Evolutionary conservation across 1,139 yeast species (phyloP).

Genomic region (Magnusiomyces magnusii): DNA sequence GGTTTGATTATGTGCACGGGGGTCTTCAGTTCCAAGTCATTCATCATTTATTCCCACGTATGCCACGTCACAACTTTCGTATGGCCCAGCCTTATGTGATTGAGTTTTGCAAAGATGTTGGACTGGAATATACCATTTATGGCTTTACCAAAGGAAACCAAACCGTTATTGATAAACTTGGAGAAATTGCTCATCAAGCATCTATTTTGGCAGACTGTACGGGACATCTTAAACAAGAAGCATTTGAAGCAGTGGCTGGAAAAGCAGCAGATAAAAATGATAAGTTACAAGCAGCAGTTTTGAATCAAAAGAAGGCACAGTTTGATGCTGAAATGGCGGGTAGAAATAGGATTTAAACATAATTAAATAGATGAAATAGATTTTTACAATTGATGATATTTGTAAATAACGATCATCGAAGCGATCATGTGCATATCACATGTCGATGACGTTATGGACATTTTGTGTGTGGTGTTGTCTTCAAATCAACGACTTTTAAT

Average conservation of each 20-base stretch:
- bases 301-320: constrained; percentile 10
- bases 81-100: constrained; percentile 64
- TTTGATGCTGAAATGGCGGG: constrained; percentile 11
- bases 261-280: constrained; percentile 10
- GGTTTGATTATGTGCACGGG: constrained; percentile 89
- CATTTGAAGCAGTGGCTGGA: constrained; percentile 11
- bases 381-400: not conserved
- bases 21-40: constrained; percentile 90
- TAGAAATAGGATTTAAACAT: constrained; percentile 10
- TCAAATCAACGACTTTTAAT: not conserved
- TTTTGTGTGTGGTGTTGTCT: not conserved
- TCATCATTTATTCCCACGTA: constrained; percentile 82
- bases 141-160: constrained; percentile 77
- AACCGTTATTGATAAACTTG: constrained; percentile 59
- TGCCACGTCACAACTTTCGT: constrained; percentile 83
- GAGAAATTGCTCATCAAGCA: constrained; percentile 75
- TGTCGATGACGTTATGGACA: not conserved
- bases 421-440: not conserved
- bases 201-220: constrained; percentile 63
- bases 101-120: constrained; percentile 69
- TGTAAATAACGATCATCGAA: not conserved
- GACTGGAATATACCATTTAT: constrained; percentile 72
- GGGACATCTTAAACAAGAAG: constrained; percentile 30
- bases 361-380: not conserved
- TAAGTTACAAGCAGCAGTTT: constrained; percentile 13